Base-by-base conservation (phyloP, 345 rosid species). In the Turnera subulata region DNA sequence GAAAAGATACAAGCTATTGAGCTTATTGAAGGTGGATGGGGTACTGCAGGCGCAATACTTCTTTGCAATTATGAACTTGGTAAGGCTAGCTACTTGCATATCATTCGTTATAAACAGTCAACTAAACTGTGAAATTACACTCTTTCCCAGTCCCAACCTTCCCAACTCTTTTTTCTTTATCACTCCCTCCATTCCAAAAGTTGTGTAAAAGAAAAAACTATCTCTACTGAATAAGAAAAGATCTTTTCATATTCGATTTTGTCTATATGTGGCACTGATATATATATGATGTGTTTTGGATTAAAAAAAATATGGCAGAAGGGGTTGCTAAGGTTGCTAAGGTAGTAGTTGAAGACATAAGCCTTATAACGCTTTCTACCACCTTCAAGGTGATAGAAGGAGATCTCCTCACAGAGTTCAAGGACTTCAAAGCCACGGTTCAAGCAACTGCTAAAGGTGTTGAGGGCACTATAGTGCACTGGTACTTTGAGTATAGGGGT, bases 301-400 rank as follows among this genome's bases (percentile, higher is more conserved):
- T 5, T 5, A 5, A 5, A 11, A 35, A 37, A 7, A 7, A 37
- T 7, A 7, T 37, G n/a, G 1, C 2, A 37, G 40, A 37, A 7
- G 40, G 40, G 13, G 40, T 55, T 21, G 22, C 18, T 3, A 54
- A 64, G 24, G 48, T 26, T 12, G 59, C 72, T 6, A 79, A 79
- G 64, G 74, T 66, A 69, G 15, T 59, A 3, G 49, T 78, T 14
- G 83, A 75, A 40, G 62, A 55, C 8, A 66, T 79, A 21, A 78
- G 73, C 40, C 50, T 51, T 15, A 68, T 4, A 12, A 77, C 73
- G 10, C 29, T 60, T 12, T 73, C 66, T 5, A 62, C 62, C 44
- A 77, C 71, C 1, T 79, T 59, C 60, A 69, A 38, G 51, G 53
- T 72, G 49, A 64, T 73, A 4, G 76, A 72, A 49, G 80, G 83